Percentiles rank a stretch among this genome's conserved stretches.
These are phyloP conservation scores for Sclerotinia subarctica DNA, from an alignment of 2,329 filamentous ascomycete genomes.

Conservation along the genomic window DNA sequence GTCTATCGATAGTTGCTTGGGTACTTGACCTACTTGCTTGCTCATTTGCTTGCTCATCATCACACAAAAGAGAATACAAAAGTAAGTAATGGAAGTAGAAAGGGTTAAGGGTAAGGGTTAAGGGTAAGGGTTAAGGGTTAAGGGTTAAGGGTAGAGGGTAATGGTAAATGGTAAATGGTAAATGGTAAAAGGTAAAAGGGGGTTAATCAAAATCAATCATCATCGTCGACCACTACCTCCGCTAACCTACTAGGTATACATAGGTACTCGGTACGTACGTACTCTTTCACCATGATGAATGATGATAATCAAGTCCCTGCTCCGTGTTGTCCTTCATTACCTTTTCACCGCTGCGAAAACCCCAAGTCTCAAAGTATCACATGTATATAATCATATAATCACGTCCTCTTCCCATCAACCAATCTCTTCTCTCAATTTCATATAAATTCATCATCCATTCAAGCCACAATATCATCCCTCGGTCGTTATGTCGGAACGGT, in stretches of 20 bases:
- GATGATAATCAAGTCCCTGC: too few relatives aligned
- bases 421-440: not conserved
- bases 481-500: slow-evolving; percentile 17
- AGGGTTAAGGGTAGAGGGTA: not conserved
- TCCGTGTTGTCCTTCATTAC: not conserved
- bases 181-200: not conserved
- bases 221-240: not conserved
- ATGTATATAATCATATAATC: not conserved
- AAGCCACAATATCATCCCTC: slow-evolving; percentile 5
- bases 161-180: too few relatives aligned
- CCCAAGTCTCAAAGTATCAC: not conserved
- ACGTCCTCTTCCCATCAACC: not conserved
- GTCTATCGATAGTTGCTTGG: not conserved
- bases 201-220: not conserved
- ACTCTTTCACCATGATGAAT: not conserved
- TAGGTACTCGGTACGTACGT: not conserved
- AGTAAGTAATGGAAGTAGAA: not conserved
- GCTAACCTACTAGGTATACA: not conserved
- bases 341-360: not conserved
- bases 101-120: not conserved
- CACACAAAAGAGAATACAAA: not conserved
- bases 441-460: not conserved
- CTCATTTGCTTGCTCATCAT: not conserved
- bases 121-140: too few relatives aligned
- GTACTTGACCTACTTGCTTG: not conserved